Evolutionary conservation across 2,329 filamentous ascomycete species (phyloP), one percentile per base, ranked within the genome.

Genomic region (Neophaeococcomyces mojaviensis): DNA sequence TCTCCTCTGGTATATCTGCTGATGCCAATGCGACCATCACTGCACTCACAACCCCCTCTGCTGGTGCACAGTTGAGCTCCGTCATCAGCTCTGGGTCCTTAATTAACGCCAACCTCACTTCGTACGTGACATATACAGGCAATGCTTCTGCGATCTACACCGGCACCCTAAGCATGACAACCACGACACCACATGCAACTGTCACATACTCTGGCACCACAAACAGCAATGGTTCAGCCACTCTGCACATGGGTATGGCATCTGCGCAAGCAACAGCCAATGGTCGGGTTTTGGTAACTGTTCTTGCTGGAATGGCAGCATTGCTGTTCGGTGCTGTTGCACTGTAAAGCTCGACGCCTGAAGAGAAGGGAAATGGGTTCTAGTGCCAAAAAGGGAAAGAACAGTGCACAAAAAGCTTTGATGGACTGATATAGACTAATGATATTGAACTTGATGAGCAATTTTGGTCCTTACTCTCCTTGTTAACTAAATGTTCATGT

Each of bases 161-260:
- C 10, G 40, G 26, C 7, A 24, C 10, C 12, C 32, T 33, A 37
- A 44, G 41, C 41, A 44, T 44, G 41, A 44, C 41, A 4, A 37
- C 5, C 24, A 10, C 32, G 8, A 37, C 41, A 16, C 41, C 31
- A 15, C 26, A 31, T 15, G 22, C 15, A 16, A 26, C 37, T 3
- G 22, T 30, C 32, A 37, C 33, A 10, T 36, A 37, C 20, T 26
- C 24, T 22, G 28, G 28, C 26, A 41, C 16, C n/a, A 32, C 24
- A 33, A 31, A 20, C 18, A 19, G n/a, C 4, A 41, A 41, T 19
- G 28, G 26, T 5, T 31, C 26, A 12, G 39, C 22, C 3, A 31
- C n/a, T 18, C 15, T 41, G n/a, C 26, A 41, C 6, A 31, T 26
- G 39, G 39, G 39, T 33, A 8, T n/a, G 13, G 39, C 39, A 41